Evolutionary conservation across 139 green algal species (phyloP).

Genomic region (Helicosporidium sp.): DNA sequence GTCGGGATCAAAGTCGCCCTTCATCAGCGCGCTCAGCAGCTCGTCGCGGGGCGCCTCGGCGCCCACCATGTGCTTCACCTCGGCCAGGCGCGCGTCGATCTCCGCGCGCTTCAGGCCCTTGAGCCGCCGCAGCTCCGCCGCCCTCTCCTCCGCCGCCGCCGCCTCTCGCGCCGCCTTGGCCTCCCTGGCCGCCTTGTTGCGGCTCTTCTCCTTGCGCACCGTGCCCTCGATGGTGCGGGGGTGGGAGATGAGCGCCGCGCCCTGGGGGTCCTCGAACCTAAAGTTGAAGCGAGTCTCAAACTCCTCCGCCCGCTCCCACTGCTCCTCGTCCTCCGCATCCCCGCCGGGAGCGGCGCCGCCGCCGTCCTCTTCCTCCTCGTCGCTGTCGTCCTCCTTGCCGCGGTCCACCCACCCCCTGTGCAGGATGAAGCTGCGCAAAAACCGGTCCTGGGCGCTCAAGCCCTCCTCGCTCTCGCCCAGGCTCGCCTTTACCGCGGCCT

Average conservation of each 20-base stretch:
- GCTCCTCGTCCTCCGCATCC: constrained; percentile 51
- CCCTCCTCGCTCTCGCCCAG: no score
- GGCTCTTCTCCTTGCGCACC: constrained; percentile 46
- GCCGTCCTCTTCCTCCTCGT: constrained; percentile 22
- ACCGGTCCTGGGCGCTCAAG: no score
- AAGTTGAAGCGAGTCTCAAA: constrained; percentile 89
- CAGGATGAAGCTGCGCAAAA: constrained; percentile 68
- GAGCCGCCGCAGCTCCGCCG: constrained; percentile 54
- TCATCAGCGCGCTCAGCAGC: constrained; percentile 41
- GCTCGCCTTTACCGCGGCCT: not conserved
- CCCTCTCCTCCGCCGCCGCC: constrained; percentile 19
- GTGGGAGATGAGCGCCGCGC: constrained; percentile 41
- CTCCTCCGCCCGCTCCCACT: constrained; percentile 46
- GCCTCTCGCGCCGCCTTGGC: constrained; percentile 12
- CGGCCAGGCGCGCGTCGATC: constrained; percentile 46
- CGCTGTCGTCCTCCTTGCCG: constrained; percentile 8
- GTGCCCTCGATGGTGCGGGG: constrained; percentile 34
- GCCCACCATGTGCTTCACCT: constrained; percentile 37
- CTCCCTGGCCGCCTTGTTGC: constrained; percentile 36
- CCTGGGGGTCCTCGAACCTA: constrained; percentile 62
- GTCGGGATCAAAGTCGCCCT: constrained; percentile 79
- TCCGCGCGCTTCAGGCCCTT: constrained; percentile 82
- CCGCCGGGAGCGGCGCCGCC: constrained; percentile 2
- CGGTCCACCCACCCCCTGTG: constrained; percentile 39
- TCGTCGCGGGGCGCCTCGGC: constrained; percentile 5